Evolutionary conservation across 169 alveolate species (phyloP), one percentile per base, ranked within the genome.

Genomic region (Sarcocystis neurona): DNA sequence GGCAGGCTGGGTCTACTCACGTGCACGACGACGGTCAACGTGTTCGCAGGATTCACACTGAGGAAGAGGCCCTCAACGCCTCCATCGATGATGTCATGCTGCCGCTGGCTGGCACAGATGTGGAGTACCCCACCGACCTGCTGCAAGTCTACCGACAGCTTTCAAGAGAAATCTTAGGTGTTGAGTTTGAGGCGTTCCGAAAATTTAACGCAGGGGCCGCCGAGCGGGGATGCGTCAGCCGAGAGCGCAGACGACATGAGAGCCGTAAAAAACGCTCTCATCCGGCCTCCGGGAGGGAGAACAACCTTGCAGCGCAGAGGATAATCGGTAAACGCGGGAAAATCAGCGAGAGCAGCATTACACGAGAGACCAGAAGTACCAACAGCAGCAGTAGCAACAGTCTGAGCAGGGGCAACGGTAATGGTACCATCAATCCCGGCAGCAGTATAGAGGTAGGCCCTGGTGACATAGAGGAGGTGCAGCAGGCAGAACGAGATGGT

Each of bases 11-110:
- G 12, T 12, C 12, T 23, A 41, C 43, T 23, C 32, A 12, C 12
- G 80, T 15, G 12, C n/a, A 72, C 53, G 80, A 41, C 53, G 43
- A 37, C 80, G 53, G 6, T 0, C n/a, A 27, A 18, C 23, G 20
- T 34, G 84, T 85, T 10, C 12, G 46, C 18, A 53, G 56, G 8
- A 43, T 85, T 48, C 50, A 34, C n/a, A 58, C 77, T 47, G 87
- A 32, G 68, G 70, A 60, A 0, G 91, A 87, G 34, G 79, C 85
- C 8, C 30, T 12, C 30, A 30, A 32, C 8, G 79, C 63, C 10
- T 46, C 53, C 68, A 60, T 87, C 50, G 39, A 15, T 37, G 91
- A 87, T 20, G 88, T 87, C 48, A 87, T 87, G 53, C 70, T 87
- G 66, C 91, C 91, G 37, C 63, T 87, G 46, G 88, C 85, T 1